A percentile compares a stretch with the other conserved stretches of the same genome.
These are phyloP conservation scores for Aspergillus funiculosus DNA, from an alignment of 495 filamentous ascomycete genomes.

Conservation along the genomic window DNA sequence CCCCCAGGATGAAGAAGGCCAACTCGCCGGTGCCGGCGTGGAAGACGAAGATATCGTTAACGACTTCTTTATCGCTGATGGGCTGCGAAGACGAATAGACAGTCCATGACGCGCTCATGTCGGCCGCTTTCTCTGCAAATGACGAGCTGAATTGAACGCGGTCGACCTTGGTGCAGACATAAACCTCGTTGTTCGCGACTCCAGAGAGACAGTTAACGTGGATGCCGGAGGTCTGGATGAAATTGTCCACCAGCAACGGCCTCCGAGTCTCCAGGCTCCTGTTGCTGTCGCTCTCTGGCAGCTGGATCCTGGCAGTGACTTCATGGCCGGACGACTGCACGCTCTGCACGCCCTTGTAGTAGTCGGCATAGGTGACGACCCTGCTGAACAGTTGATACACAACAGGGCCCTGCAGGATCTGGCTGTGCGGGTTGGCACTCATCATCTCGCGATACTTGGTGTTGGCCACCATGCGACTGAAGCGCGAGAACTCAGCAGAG, in stretches of 20 bases:
- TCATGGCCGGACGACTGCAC: background rate
- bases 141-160: background rate
- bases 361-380: conserved; percentile 1
- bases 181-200: background rate
- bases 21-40: background rate
- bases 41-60: conserved; percentile 2
- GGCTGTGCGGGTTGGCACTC: background rate
- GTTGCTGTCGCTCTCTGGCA: background rate
- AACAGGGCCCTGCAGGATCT: background rate
- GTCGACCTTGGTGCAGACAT: background rate
- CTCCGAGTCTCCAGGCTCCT: background rate
- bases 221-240: background rate
- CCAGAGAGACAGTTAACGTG: background rate
- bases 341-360: background rate
- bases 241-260: background rate
- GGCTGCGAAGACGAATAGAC: background rate
- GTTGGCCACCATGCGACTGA: background rate
- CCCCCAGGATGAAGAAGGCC: background rate
- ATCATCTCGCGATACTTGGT: background rate
- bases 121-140: background rate
- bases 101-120: background rate
- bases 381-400: background rate
- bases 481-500: background rate
- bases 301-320: background rate
- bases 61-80: background rate